Evolutionary conservation across 2,329 filamentous ascomycete genomes (phyloP).

Genomic region (Tolypocladium cylindrosporum): DNA sequence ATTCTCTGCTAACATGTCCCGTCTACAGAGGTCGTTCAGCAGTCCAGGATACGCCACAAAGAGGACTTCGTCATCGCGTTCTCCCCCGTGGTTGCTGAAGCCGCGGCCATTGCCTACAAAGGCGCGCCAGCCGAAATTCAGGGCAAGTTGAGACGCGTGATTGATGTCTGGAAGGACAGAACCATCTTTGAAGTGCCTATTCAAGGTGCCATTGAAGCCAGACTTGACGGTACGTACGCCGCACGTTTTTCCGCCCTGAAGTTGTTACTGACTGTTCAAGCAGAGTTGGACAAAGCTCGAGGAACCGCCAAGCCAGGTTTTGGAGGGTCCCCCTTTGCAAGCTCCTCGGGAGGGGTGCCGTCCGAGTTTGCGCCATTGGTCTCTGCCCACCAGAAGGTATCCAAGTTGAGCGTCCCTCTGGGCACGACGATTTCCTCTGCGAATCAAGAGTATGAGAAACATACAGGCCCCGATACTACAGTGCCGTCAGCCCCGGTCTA

Average conservation of each 20-base stretch:
- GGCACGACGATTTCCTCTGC: slow-evolving; percentile 61
- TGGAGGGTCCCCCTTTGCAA: slow-evolving; percentile 49
- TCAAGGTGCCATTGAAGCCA: slow-evolving; percentile 68
- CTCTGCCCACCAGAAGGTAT: slow-evolving; percentile 60
- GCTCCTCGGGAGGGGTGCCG: slow-evolving; percentile 44
- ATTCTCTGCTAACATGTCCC: slow-evolving; percentile 3
- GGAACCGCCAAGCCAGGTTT: slow-evolving; percentile 42
- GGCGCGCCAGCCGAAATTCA: slow-evolving; percentile 80
- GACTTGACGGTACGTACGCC: slow-evolving; percentile 57
- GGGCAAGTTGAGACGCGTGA: slow-evolving; percentile 73
- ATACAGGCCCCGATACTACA: slow-evolving; percentile 59
- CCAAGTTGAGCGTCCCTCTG: slow-evolving; percentile 60
- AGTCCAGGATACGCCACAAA: slow-evolving; percentile 86
- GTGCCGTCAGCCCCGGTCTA: slow-evolving; percentile 80
- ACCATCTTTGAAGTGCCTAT: slow-evolving; percentile 74
- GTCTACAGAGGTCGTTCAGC: slow-evolving; percentile 76
- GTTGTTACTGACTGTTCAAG: slow-evolving; percentile 5
- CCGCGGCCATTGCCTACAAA: slow-evolving; percentile 83
- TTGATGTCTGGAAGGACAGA: slow-evolving; percentile 89
- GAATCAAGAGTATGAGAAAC: slow-evolving; percentile 73
- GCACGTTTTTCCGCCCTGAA: neutral
- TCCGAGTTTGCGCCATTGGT: slow-evolving; percentile 69
- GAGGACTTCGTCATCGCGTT: slow-evolving; percentile 90
- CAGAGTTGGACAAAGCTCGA: slow-evolving; percentile 54
- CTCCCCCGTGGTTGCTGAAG: slow-evolving; percentile 84